Base-by-base conservation (phyloP, 208 protist species). In the Vickermania spadyakhi region DNA sequence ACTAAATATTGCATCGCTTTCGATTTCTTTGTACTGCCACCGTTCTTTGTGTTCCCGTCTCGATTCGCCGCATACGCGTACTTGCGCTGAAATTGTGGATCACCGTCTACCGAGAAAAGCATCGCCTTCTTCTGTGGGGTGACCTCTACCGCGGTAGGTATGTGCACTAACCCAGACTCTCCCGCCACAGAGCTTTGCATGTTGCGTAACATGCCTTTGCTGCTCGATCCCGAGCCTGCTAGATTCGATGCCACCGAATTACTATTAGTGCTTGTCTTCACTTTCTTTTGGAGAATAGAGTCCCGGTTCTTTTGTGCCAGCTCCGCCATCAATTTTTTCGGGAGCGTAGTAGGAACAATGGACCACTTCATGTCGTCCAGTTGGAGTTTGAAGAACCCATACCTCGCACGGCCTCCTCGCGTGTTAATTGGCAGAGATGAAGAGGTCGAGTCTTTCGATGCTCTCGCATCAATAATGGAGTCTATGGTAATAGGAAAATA, bases 331-430 rank as follows among this genome's bases (percentile, higher is more conserved):
- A 79, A 25, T 41, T 74, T 79, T 29, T 45, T 52, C 2, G 84
- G 79, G 30, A 94, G 75, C 36, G 59, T 78, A 54, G 68, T 72
- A 22, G 78, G 67, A 31, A 91, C 66, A 21, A 94, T 64, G 18
- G 84, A 90, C 84, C 88, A 94, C 54, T 63, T 80, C 77, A 91
- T 81, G 28, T 80, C 73, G 23, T 5, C n/a, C 14, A 91, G 4
- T 11, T 79, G 64, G 29, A 94, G 71, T 26, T 75, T 68, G 3
- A 94, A 81, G 60, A 94, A 84, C 29, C 76, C 88, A 52, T 86
- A 88, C 28, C 61, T 58, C 51, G 71, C 53, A 13, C 22, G 1
- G 23, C 26, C 5, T 14, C 3, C 13, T 29, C 30, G 11, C 30
- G 22, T 30, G 14, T 18, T 50, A 30, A 50, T 22, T 56, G 3